Conservation (phyloP, 83 land plant species). For the Larix sibirica region DNA sequence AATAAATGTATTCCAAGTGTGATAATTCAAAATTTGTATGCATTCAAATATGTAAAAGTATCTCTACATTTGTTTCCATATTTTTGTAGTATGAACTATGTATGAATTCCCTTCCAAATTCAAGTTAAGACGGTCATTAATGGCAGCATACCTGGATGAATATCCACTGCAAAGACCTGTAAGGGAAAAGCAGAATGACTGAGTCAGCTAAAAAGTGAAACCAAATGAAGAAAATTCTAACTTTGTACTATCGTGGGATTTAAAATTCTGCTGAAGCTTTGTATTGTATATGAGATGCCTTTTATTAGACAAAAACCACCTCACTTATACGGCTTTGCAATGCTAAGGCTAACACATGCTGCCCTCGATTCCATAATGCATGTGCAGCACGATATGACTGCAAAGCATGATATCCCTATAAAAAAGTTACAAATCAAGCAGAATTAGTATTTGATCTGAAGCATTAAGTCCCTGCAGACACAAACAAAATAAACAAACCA, state of each 20-base stretch:
- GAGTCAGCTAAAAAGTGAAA: neutral
- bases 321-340: slow-evolving; percentile 92
- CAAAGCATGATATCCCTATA: slow-evolving; percentile 84
- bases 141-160: slow-evolving; percentile 77
- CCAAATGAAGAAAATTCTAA: neutral
- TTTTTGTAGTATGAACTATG: neutral
- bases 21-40: neutral
- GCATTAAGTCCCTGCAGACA: neutral
- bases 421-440: slow-evolving; percentile 3
- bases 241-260: neutral
- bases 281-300: neutral
- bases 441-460: neutral
- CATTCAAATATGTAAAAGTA: neutral
- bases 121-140: neutral
- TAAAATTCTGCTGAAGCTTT: neutral
- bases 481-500: too few species aligned
- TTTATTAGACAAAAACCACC: slow-evolving; percentile 34
- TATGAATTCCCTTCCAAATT: neutral
- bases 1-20: neutral
- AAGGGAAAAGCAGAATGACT: neutral
- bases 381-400: slow-evolving; percentile 90
- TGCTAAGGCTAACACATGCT: slow-evolving; percentile 72
- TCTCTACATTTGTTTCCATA: neutral
- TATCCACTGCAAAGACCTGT: slow-evolving; percentile 93
- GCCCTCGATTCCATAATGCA: slow-evolving; percentile 79